Base-by-base conservation (phyloP, 495 filamentous ascomycete genomes). In the Penicillium herquei region DNA sequence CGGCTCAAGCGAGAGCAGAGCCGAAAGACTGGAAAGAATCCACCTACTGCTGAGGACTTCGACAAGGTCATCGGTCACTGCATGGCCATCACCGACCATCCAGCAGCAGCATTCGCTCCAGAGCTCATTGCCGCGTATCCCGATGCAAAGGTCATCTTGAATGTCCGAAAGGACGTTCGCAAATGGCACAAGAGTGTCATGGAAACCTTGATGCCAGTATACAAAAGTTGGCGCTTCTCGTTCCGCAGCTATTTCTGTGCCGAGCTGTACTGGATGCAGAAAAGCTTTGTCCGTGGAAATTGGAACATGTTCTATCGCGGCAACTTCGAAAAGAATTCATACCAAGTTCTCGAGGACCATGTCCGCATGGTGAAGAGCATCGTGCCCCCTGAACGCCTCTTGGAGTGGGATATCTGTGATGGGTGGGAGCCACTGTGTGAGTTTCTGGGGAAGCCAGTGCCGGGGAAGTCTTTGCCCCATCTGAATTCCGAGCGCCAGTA, bases 91-190 rank as follows among this genome's bases (percentile, higher is more conserved):
- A 32, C 43, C 30, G 40, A 47, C 18, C 13, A 8, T 6, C 18
- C 37, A 11, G 12, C 1, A 7, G 2, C 16, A 14, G 43, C 40
- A n/a, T 84, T 86, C 56, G 78, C 77, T n/a, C 70, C 74, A 35
- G 83, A 86, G 57, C 69, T 86, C 2, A 75, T 81, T 35, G 74
- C 74, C 17, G 80, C 80, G 5, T 86, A 86, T 51, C 81, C 83
- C 1, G 72, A 86, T 13, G 82, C 82, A 26, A 84, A 83, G 54
- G 75, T 85, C 12, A 69, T 85, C 34, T 67, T 86, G 11, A 81
- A 79, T 11, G 69, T 63, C 0, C 75, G 83, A 16, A 52, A 17
- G 9, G 78, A 83, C 49, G 56, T 70, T 0, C 74, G 76, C 9
- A 65, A 58, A 7, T 84, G 81, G 81, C 54, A 70, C 13, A 5